phyloP scores from a whole-genome alignment of 305 asterid species.

The Ilex paraguariensis region DNA sequence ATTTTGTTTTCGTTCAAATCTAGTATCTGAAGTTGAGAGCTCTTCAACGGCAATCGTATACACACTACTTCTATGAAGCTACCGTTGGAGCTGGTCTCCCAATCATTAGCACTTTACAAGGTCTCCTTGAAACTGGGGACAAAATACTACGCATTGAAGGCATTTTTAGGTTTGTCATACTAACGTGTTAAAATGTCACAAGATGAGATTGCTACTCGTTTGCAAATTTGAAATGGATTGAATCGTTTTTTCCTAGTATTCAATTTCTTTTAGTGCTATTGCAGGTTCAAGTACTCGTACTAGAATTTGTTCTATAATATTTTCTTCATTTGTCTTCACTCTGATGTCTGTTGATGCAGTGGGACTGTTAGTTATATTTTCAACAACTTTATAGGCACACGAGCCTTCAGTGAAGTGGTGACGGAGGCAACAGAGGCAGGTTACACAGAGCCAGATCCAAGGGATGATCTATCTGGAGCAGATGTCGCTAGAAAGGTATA shows the following conservation, averaged over 20 bases:
- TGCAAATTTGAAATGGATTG: too few relatives aligned
- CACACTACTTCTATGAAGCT: conserved; percentile 97
- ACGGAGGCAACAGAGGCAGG: conserved; percentile 92
- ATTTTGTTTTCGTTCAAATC: conserved; percentile 13
- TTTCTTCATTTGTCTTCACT: neutral
- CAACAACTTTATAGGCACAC: conserved; percentile 74
- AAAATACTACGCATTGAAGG: conserved; percentile 86
- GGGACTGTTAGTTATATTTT: conserved; percentile 96
- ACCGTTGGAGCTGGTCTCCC: conserved; percentile 99
- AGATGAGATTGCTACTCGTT: neutral
- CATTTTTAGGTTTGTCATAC: conserved; percentile 66
- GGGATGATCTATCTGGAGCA: conserved; percentile 96
- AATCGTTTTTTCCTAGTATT: too few relatives aligned
- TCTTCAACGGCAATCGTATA: conserved; percentile 84
- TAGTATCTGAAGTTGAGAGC: conserved; percentile 92
- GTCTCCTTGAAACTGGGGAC: conserved; percentile 98
- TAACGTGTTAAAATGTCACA: neutral
- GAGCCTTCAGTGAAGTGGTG: conserved; percentile 87
- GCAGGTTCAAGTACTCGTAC: too few relatives aligned
- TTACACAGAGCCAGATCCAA: conserved; percentile 97
- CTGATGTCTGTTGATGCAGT: conserved; percentile 42
- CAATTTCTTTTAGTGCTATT: neutral
- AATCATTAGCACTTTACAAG: conserved; percentile 86
- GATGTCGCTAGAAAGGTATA: conserved; percentile 98
- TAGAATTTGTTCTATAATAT: too few relatives aligned